Conservation (phyloP, 2,329 filamentous ascomycete genomes). For the Didymellaceae sp. region DNA sequence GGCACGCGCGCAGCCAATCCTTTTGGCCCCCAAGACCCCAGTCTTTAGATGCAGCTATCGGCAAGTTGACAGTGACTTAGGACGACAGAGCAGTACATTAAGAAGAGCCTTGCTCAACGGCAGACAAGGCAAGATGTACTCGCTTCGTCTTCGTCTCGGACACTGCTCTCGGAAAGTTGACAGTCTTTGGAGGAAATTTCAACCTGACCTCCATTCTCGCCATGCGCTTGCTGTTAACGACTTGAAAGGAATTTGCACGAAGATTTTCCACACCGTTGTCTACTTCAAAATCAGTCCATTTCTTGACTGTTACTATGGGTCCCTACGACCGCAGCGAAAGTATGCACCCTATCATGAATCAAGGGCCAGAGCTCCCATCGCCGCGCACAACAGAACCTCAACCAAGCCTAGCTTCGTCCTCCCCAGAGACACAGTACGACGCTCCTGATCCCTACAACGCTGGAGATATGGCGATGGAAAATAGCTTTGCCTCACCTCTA, state of each 20-base stretch:
- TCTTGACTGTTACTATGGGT: background rate
- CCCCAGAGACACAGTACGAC: constrained; percentile 21
- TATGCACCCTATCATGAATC: constrained; percentile 6
- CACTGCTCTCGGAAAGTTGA: background rate
- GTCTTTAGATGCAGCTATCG: background rate
- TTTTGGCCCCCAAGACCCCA: constrained; percentile 11
- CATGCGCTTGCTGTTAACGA: background rate
- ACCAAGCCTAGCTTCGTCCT: constrained; percentile 2
- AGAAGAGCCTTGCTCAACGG: background rate
- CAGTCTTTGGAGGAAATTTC: too few species aligned
- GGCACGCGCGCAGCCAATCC: background rate
- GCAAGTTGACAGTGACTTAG: constrained; percentile 3
- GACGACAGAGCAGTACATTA: constrained; percentile 4
- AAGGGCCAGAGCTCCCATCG: constrained; percentile 1
- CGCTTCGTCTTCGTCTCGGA: background rate
- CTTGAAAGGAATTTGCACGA: background rate
- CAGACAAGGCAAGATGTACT: too few species aligned
- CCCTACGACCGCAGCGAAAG: constrained; percentile 8
- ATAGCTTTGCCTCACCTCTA: constrained; percentile 27
- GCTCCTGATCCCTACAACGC: constrained; percentile 23
- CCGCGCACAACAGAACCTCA: constrained; percentile 1
- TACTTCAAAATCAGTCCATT: background rate
- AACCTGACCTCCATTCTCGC: too few species aligned
- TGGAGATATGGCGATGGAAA: constrained; percentile 34
- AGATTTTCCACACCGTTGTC: background rate